Evolutionary conservation across 805 yeast species (phyloP), one percentile per base, ranked within the genome.

Genomic region (Komagataella ulmi): DNA sequence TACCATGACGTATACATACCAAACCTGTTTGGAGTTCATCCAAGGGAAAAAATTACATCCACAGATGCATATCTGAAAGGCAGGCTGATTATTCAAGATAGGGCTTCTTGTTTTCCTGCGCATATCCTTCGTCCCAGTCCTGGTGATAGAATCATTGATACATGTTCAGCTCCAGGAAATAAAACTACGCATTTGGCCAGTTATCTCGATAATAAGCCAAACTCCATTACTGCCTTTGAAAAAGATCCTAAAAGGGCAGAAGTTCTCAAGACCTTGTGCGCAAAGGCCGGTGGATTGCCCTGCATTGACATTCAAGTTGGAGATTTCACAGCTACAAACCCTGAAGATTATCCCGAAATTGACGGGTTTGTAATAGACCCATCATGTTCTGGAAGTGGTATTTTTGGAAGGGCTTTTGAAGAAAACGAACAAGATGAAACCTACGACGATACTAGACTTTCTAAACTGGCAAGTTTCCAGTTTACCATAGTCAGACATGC

Each of bases 151-250:
- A 80, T 89, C 8, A 85, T 93, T 47, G 99, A 93, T 67, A 85
- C 97, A 1, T 90, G 97, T 68, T 90, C 98, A 2, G 99, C 99
- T 0, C 99, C 99, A 3, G 99, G 99, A 4, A 93, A 93, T 66
- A 95, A 93, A 64, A 93, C 99, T 0, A 88, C 97, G 0, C 98
- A 91, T 67, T 69, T 84, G 19, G 96, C 97, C 0, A 79, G 93
- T 0, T 70, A 77, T 50, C 65, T 88, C 19, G 57, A 61, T 3
- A 67, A 68, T 44, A 57, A 67, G 1, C 69, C 70, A 0, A 50
- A 56, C 14, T 76, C 78, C 4, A 81, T 89, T 7, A 74, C 74
- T 58, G 99, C 99, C 0, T 93, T 89, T 66, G 99, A 93, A 65
- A 77, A 89, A 61, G 96, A 93, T 61, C 69, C 74, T 2, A 76